Percentiles rank a stretch among this genome's conserved stretches.
Evolutionary conservation across 192 early-diverging fungal species (phyloP).

Genomic region (Linnemannia hyalina): DNA sequence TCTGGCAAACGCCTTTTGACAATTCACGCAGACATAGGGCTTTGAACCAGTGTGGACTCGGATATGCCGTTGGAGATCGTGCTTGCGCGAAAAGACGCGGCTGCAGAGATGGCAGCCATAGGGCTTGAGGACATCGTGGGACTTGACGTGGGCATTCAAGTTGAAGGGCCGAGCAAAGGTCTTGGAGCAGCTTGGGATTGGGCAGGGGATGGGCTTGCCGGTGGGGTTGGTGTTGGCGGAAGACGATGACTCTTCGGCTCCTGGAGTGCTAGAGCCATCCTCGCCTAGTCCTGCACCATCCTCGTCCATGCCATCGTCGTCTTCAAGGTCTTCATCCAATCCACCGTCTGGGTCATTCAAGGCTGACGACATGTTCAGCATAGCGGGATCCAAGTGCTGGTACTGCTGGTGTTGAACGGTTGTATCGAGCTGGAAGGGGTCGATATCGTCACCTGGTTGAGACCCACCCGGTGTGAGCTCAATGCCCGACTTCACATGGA

Average conservation of each 20-base stretch:
- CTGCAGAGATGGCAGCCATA: conserved; percentile 74
- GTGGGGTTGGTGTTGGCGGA: background rate
- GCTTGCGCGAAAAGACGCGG: conserved; percentile 80
- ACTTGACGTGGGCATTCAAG: conserved; percentile 74
- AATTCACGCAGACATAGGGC: conserved; percentile 77
- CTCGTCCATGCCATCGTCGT: conserved; percentile 13
- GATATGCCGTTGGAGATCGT: conserved; percentile 82
- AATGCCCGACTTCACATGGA: background rate
- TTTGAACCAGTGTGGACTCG: conserved; percentile 74
- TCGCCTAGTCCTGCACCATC: conserved; percentile 6
- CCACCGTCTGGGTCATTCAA: conserved; percentile 6
- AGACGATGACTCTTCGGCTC: background rate
- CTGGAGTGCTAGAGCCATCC: background rate
- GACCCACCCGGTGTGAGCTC: background rate
- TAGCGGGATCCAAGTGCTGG: conserved; percentile 34
- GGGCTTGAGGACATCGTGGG: conserved; percentile 69
- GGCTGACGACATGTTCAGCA: conserved; percentile 29
- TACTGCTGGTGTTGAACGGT: conserved; percentile 31
- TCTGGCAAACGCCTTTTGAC: conserved; percentile 78
- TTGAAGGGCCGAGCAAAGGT: conserved; percentile 75
- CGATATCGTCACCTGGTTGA: conserved; percentile 20
- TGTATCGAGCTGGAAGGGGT: conserved; percentile 39
- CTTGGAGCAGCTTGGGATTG: conserved; percentile 70
- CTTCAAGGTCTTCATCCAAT: conserved; percentile 30
- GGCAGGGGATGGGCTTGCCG: conserved; percentile 62